Percentiles rank a stretch among this genome's conserved stretches.
Conservation (phyloP, 2,329 filamentous ascomycete species). For the Epicoccum nigrum region DNA sequence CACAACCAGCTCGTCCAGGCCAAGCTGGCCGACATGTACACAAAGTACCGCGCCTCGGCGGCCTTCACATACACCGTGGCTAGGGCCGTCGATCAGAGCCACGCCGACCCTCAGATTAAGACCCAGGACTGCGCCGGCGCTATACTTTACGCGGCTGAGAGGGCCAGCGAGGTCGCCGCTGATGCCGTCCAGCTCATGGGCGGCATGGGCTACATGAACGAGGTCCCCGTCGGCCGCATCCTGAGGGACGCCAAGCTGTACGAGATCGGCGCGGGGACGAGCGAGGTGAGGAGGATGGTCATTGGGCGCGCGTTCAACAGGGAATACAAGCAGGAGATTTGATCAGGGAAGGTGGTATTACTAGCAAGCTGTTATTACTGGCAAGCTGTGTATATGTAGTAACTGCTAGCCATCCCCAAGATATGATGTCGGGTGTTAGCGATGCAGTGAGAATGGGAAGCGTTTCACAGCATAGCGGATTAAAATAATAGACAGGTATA, state of each 20-base stretch:
- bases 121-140: constrained; percentile 95
- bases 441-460: too few species aligned
- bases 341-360: too few species aligned
- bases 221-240: constrained; percentile 87
- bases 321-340: constrained; percentile 62
- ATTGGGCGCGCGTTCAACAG: constrained; percentile 92
- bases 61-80: constrained; percentile 90
- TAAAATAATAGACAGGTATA: too few species aligned
- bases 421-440: too few species aligned
- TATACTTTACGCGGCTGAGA: constrained; percentile 90
- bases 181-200: constrained; percentile 93
- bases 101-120: constrained; percentile 63
- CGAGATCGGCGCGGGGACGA: constrained; percentile 96
- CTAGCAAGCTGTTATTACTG: too few species aligned
- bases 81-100: constrained; percentile 67
- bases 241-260: constrained; percentile 82
- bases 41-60: constrained; percentile 81
- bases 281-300: constrained; percentile 91
- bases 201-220: constrained; percentile 95
- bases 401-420: too few species aligned
- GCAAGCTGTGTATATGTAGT: too few species aligned
- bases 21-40: constrained; percentile 96
- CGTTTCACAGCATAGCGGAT: too few species aligned
- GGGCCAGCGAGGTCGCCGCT: constrained; percentile 83
- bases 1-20: constrained; percentile 94